These are phyloP conservation scores for Solanum chilense DNA, from an alignment of 257 asterid species.

Conservation along the genomic window DNA sequence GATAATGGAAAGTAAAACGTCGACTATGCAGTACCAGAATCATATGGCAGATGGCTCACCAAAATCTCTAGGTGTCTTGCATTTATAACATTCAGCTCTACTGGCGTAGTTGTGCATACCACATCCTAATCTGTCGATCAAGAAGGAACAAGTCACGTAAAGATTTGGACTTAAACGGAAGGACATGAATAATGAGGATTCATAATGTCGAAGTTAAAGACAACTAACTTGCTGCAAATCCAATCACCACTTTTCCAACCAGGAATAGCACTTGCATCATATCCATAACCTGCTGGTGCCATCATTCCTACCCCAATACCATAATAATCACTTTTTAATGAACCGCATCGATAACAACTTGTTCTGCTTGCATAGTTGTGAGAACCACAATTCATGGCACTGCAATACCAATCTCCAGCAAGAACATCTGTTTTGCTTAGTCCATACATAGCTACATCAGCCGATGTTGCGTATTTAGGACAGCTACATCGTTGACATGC, in stretches of 20 bases:
- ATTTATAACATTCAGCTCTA: constrained; percentile 61
- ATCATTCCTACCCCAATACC: constrained; percentile 18
- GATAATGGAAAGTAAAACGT: neutral
- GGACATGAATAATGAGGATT: neutral
- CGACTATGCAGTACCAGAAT: neutral
- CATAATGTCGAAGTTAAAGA: neutral
- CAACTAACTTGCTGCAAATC: constrained; percentile 60
- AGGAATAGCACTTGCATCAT: constrained; percentile 36
- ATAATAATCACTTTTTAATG: constrained; percentile 33
- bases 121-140: constrained; percentile 13
- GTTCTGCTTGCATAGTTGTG: constrained; percentile 85
- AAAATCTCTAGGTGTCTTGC: constrained; percentile 50
- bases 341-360: constrained; percentile 51
- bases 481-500: constrained; percentile 66
- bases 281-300: constrained; percentile 23
- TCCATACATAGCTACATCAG: constrained; percentile 37
- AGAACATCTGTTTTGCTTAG: constrained; percentile 26
- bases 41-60: constrained; percentile 20
- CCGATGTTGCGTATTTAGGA: constrained; percentile 50
- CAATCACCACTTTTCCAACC: constrained; percentile 95
- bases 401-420: constrained; percentile 91
- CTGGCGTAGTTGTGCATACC: constrained; percentile 33
- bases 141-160: neutral
- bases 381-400: constrained; percentile 51
- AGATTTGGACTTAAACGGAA: neutral